These are phyloP conservation scores for Solidago caesia DNA, from an alignment of 129 eudicot species.

Conservation along the genomic window DNA sequence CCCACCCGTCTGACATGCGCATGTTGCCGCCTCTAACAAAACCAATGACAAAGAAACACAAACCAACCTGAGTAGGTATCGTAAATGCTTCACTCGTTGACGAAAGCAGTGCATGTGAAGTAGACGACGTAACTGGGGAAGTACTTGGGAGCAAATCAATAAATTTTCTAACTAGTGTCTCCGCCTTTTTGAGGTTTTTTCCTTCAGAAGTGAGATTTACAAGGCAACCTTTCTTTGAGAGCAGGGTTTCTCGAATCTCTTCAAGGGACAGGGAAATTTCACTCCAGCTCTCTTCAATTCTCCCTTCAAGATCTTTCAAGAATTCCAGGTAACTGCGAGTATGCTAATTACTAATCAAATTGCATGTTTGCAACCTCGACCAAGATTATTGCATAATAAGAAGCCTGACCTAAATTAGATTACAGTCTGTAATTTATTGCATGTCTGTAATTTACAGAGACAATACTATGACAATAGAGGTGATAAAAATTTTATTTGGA, in stretches of 20 bases:
- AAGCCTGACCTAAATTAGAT: not conserved
- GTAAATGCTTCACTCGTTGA: conserved; percentile 80
- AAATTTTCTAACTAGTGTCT: conserved; percentile 67
- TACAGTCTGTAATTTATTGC: too few relatives aligned
- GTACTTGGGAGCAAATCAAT: conserved; percentile 80
- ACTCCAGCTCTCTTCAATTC: conserved; percentile 78
- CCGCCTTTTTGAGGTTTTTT: conserved; percentile 68
- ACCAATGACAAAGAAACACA: not conserved
- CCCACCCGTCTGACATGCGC: not conserved
- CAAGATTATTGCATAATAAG: not conserved
- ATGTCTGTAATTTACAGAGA: too few relatives aligned
- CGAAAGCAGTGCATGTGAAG: conserved; percentile 74
- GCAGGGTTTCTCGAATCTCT: conserved; percentile 79
- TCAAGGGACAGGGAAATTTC: conserved; percentile 83
- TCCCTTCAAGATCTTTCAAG: conserved; percentile 68
- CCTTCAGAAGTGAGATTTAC: conserved; percentile 90
- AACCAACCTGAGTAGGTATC: conserved; percentile 89
- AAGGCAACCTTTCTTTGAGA: conserved; percentile 75
- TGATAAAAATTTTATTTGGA: not conserved
- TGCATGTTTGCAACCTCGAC: not conserved
- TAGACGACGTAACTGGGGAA: conserved; percentile 41
- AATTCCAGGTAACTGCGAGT: conserved; percentile 81
- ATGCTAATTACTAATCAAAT: conserved; percentile 20
- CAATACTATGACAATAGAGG: not conserved
- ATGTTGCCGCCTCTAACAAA: conserved; percentile 23